These are phyloP conservation scores for Periconia macrospinosa DNA, from an alignment of 2,329 filamentous ascomycete species.

Conservation along the genomic window DNA sequence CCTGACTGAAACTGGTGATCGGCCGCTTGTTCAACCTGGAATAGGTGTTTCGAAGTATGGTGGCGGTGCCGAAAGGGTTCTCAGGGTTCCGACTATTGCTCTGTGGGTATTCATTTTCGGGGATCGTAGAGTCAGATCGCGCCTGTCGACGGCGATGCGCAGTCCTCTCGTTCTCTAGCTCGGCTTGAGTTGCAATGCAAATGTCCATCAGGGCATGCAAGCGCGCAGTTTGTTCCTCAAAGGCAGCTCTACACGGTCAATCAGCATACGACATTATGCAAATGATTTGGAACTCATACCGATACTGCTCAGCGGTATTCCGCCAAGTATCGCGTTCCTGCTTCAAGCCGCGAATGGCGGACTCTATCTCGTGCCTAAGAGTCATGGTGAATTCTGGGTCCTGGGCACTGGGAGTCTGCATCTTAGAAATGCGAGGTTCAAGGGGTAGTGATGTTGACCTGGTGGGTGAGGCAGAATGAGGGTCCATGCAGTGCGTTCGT, in stretches of 20 bases:
- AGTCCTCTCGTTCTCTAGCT: conserved; percentile 33
- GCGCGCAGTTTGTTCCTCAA: conserved; percentile 25
- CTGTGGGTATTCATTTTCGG: conserved; percentile 4
- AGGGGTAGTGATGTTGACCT: conserved; percentile 8
- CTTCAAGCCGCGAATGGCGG: conserved; percentile 25
- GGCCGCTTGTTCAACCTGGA: conserved; percentile 7
- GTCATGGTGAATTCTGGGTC: conserved; percentile 1
- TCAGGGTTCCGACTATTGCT: not conserved
- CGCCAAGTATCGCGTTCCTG: conserved; percentile 34
- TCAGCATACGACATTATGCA: not conserved
- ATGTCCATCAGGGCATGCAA: conserved; percentile 29
- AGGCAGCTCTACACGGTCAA: conserved; percentile 12
- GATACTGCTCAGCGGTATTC: conserved; percentile 29
- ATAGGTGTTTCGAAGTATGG: conserved; percentile 9
- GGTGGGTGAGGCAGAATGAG: not conserved
- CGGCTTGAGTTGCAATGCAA: conserved; percentile 34
- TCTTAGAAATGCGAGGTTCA: conserved; percentile 20
- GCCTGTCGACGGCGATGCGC: conserved; percentile 15
- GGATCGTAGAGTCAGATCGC: not conserved
- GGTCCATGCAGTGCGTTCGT: not conserved
- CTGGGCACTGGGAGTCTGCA: not conserved
- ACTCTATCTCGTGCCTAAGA: conserved; percentile 13
- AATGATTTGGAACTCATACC: not conserved
- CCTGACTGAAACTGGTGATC: conserved; percentile 20
- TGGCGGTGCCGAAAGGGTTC: conserved; percentile 15